A percentile compares a stretch with the other conserved stretches of the same genome.
These are phyloP conservation scores for Penicillium capsulatum DNA, from an alignment of 2,329 filamentous ascomycete genomes.

Conservation along the genomic window DNA sequence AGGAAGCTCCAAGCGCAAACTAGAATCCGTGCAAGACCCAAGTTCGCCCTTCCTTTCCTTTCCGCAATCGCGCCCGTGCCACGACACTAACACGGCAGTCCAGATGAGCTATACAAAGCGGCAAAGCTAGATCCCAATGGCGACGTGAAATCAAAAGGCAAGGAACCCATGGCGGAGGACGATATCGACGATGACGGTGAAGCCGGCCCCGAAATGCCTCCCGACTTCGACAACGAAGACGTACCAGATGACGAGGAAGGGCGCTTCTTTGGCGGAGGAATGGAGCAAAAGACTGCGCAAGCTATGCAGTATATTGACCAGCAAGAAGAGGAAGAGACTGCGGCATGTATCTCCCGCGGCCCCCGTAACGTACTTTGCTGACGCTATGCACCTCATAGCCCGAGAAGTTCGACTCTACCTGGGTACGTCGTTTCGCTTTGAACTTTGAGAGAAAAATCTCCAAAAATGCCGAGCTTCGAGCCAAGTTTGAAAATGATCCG, in stretches of 20 bases:
- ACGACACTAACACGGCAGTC: conserved; percentile 48
- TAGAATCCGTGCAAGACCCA: conserved; percentile 53
- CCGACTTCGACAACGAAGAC: conserved; percentile 55
- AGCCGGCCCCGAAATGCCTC: conserved; percentile 53
- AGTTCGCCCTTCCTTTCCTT: conserved; percentile 31
- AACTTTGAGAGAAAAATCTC: conserved; percentile 87
- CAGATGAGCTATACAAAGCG: conserved; percentile 57
- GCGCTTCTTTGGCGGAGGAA: conserved; percentile 90
- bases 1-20: conserved; percentile 54
- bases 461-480: conserved; percentile 84
- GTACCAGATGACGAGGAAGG: conserved; percentile 79
- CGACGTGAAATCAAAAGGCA: conserved; percentile 48
- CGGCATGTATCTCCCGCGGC: conserved; percentile 27
- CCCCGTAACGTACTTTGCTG: conserved; percentile 13
- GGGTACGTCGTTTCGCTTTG: conserved; percentile 76
- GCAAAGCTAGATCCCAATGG: conserved; percentile 51
- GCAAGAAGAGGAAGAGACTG: conserved; percentile 52
- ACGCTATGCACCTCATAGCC: conserved; percentile 33
- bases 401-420: conserved; percentile 76
- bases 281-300: conserved; percentile 73
- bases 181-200: conserved; percentile 47
- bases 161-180: conserved; percentile 46
- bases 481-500: conserved; percentile 75
- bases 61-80: conserved; percentile 52
- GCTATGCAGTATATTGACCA: conserved; percentile 85